Percentiles rank a stretch among this genome's conserved stretches.
Evolutionary conservation across 1,284 basidiomycete species (phyloP).

Genomic region (Cystobasidiaceae sp.): DNA sequence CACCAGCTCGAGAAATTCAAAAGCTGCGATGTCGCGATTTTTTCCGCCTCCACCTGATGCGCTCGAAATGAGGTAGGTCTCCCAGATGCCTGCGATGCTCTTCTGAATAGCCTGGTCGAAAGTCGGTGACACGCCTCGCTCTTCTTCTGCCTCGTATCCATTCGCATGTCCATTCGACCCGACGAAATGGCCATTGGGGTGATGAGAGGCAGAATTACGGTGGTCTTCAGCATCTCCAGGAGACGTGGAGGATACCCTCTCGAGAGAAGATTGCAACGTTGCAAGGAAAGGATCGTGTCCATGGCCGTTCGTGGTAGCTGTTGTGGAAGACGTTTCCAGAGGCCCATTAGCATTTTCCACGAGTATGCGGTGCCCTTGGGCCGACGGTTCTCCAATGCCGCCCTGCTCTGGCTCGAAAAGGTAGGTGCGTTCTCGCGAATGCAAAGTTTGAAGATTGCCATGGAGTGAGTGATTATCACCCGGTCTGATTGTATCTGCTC

Average conservation of each 20-base stretch:
- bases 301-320: too few species aligned
- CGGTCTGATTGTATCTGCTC: too few species aligned
- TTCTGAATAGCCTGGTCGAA: slow-evolving; percentile 2
- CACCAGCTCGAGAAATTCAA: slow-evolving; percentile 15
- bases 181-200: neutral
- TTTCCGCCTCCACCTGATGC: neutral
- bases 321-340: neutral
- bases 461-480: too few species aligned
- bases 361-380: neutral
- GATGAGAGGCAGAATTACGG: neutral
- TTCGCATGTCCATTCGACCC: neutral
- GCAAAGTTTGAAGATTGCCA: too few species aligned
- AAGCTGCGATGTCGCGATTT: slow-evolving; percentile 11
- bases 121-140: neutral
- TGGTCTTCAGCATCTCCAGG: neutral
- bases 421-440: too few species aligned
- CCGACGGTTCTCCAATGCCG: too few species aligned
- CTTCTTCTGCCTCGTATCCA: neutral
- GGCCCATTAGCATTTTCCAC: neutral
- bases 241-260: neutral
- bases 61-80: slow-evolving; percentile 3
- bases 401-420: too few species aligned
- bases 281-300: neutral
- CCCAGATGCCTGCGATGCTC: neutral
- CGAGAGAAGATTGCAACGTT: slow-evolving; percentile 2